A percentile compares a stretch with the other conserved stretches of the same genome.
Conservation (phyloP, 208 protist genomes). For the Sergeia podlipaevii region DNA sequence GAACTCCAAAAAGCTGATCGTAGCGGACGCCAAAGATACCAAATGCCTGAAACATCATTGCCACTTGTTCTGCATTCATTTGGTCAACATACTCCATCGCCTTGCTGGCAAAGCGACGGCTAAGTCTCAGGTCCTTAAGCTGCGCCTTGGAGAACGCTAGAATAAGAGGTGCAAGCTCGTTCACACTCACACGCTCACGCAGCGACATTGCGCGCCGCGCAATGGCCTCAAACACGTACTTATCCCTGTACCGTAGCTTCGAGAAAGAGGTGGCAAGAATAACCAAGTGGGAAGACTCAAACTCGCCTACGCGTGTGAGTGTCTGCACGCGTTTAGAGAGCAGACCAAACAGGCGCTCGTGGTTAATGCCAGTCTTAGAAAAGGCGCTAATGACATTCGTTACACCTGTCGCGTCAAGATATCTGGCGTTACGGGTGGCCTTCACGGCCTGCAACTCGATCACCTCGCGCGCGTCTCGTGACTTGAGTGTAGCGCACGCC, state of each 20-base stretch:
- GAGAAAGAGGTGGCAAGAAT: constrained; percentile 84
- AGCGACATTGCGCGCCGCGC: constrained; percentile 82
- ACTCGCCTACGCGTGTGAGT: constrained; percentile 85
- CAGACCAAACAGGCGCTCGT: constrained; percentile 77
- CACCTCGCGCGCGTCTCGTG: constrained; percentile 87
- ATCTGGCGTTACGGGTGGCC: constrained; percentile 76
- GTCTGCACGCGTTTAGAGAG: constrained; percentile 85
- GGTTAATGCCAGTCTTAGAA: constrained; percentile 83
- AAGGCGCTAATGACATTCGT: constrained; percentile 88
- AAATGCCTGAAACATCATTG: constrained; percentile 87
- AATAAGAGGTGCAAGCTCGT: constrained; percentile 88
- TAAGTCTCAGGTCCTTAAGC: constrained; percentile 83
- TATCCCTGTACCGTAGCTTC: constrained; percentile 73
- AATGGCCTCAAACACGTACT: constrained; percentile 79
- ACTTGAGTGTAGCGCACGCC: constrained; percentile 88
- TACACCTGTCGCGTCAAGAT: constrained; percentile 84
- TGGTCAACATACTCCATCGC: constrained; percentile 91
- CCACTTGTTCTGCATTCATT: constrained; percentile 90
- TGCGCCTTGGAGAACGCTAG: constrained; percentile 80
- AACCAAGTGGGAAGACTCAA: constrained; percentile 85
- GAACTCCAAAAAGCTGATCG: constrained; percentile 90
- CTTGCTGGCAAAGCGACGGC: constrained; percentile 86
- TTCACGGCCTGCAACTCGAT: constrained; percentile 91
- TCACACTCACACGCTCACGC: constrained; percentile 85
- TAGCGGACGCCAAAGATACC: constrained; percentile 89